These are phyloP conservation scores for Backusella macrospora DNA, from an alignment of 192 early-diverging fungal genomes.

Conservation along the genomic window DNA sequence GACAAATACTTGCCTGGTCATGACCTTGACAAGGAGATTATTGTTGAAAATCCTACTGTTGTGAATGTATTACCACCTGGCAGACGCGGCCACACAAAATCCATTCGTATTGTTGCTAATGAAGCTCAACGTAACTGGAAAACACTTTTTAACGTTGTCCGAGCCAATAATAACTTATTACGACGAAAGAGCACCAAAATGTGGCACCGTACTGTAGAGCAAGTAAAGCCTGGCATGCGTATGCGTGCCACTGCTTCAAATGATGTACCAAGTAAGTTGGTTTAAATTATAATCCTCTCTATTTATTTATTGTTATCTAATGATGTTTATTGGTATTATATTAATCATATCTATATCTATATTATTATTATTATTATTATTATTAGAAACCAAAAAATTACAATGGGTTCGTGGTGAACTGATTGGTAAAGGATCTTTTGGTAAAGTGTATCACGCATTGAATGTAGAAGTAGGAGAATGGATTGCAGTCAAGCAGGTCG, in stretches of 20 bases:
- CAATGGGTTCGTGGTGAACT: constrained; percentile 76
- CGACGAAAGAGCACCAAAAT: constrained; percentile 55
- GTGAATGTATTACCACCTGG: constrained; percentile 29
- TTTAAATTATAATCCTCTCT: constrained; percentile 33
- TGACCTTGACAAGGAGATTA: constrained; percentile 73
- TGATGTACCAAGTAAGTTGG: neutral
- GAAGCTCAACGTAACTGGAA: constrained; percentile 47
- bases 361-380: constrained; percentile 13
- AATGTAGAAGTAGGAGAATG: constrained; percentile 69
- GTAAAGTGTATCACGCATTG: constrained; percentile 75
- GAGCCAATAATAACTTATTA: constrained; percentile 37
- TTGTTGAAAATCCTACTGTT: constrained; percentile 38
- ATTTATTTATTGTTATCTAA: constrained; percentile 38
- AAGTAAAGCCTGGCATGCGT: constrained; percentile 48
- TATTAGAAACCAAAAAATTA: constrained; percentile 48
- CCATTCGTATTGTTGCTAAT: constrained; percentile 53
- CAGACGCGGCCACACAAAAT: constrained; percentile 44
- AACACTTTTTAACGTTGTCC: constrained; percentile 36
- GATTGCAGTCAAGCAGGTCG: constrained; percentile 86
- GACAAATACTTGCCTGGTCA: constrained; percentile 77
- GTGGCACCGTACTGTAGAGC: constrained; percentile 51
- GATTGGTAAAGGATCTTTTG: constrained; percentile 86
- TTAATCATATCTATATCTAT: neutral
- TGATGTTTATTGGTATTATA: neutral
- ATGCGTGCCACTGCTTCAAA: neutral